Conservation (phyloP, 306 rosid genomes). For the Arachis stenosperma region DNA sequence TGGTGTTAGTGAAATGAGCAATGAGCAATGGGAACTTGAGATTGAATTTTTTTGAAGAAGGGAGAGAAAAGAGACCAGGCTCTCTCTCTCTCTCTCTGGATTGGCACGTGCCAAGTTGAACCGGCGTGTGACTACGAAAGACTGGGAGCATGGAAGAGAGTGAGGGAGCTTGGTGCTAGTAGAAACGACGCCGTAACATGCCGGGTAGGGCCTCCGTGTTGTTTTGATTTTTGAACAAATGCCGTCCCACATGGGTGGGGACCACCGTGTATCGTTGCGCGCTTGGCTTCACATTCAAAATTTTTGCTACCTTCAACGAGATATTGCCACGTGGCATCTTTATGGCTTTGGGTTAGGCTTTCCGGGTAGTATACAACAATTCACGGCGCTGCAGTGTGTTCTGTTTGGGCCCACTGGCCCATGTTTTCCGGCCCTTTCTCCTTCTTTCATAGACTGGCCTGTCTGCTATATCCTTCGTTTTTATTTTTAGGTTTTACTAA, state of each 20-base stretch:
- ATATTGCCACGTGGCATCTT: conserved; percentile 44
- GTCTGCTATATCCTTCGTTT: not conserved
- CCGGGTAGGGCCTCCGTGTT: conserved; percentile 34
- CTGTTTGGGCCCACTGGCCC: conserved; percentile 31
- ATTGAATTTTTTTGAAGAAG: conserved; percentile 38
- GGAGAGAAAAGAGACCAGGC: not conserved
- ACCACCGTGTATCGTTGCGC: conserved; percentile 63
- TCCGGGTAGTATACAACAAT: not conserved
- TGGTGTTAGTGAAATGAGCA: not conserved
- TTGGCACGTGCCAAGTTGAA: conserved; percentile 41
- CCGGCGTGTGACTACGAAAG: not conserved
- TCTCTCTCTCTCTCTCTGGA: not conserved
- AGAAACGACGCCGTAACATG: conserved; percentile 52
- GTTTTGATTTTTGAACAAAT: conserved; percentile 56
- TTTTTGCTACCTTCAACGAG: not conserved
- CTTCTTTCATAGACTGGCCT: not conserved
- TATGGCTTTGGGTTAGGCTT: not conserved
- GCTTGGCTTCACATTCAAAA: conserved; percentile 85
- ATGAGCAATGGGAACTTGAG: not conserved
- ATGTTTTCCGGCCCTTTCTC: conserved; percentile 13
- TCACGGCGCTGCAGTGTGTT: conserved; percentile 29
- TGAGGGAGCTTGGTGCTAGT: not conserved
- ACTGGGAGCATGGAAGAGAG: not conserved
- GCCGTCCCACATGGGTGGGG: conserved; percentile 82
- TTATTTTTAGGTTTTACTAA: not conserved